Conservation (phyloP, 345 rosid genomes). For the Hibiscus trionum region DNA sequence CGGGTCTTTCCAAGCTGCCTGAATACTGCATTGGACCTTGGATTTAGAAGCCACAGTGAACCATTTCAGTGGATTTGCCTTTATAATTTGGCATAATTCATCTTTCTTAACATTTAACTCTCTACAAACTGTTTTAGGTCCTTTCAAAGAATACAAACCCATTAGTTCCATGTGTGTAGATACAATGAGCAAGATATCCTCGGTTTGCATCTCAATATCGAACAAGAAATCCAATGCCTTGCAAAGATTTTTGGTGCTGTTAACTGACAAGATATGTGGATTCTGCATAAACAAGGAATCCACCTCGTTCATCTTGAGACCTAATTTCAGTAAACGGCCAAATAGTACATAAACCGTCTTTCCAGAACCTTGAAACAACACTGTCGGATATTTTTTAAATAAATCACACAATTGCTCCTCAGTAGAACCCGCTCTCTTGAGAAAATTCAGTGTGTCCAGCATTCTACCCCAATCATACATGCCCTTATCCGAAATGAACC, state of each 20-base stretch:
- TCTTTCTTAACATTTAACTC: conserved; percentile 38
- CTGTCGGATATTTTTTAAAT: conserved; percentile 39
- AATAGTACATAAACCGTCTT: conserved; percentile 49
- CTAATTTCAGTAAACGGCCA: conserved; percentile 54
- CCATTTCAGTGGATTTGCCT: conserved; percentile 51
- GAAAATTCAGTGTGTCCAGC: conserved; percentile 50
- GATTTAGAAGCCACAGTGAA: conserved; percentile 46
- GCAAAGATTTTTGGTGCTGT: conserved; percentile 36
- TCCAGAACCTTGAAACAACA: conserved; percentile 60
- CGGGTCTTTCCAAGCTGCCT: conserved; percentile 17
- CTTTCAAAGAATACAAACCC: conserved; percentile 44
- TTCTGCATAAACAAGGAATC: conserved; percentile 32
- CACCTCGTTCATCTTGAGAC: conserved; percentile 40
- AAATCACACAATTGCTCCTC: conserved; percentile 41
- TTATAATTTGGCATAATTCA: conserved; percentile 37
- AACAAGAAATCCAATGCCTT: conserved; percentile 45
- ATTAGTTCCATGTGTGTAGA: conserved; percentile 31
- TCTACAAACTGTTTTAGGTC: conserved; percentile 41
- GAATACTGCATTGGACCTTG: conserved; percentile 22
- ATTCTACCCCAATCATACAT: conserved; percentile 55
- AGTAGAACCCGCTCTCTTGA: conserved; percentile 48
- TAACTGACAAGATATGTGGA: conserved; percentile 36
- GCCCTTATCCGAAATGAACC: conserved; percentile 28
- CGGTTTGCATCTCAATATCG: conserved; percentile 43
- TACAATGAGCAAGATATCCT: conserved; percentile 35